Evolutionary conservation across 2,329 filamentous ascomycete species (phyloP), one percentile per base, ranked within the genome.

Genomic region (Neopestalotiopsis sp.): DNA sequence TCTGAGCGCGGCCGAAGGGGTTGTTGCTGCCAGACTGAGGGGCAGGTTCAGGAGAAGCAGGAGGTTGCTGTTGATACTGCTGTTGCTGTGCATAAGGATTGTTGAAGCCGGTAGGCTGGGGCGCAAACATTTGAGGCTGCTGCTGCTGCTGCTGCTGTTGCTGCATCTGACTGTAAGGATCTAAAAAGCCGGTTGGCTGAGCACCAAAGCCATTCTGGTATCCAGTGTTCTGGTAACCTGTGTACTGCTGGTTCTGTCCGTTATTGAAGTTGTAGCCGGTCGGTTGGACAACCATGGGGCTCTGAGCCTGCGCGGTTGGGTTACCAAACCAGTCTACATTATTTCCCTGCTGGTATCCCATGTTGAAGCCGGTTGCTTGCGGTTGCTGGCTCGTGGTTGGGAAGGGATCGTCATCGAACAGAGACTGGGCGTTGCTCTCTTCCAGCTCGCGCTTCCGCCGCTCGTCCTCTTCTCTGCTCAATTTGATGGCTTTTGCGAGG

Each of bases 271-370:
- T 67, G 73, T 84, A 92, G n/a, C 94, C 94, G 1, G 94, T 97
- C 3, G 90, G 92, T 79, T 97, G 94, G 59, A 87, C 79, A 95
- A 91, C 73, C 78, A 89, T 87, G 76, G 93, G 91, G 74, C 83
- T 89, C 75, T 90, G 91, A 69, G 95, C 34, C 6, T 28, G 24
- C 24, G 34, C 93, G 76, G 98, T 92, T 13, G 95, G 94, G 80
- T 99, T 99, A 69, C 95, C 96, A 75, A 97, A 96, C 90, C 97
- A 98, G 81, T 99, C 96, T 20, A 99, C 96, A 13, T 94, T 94
- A 68, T 92, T 92, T 78, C 97, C 95, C 82, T 99, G 96, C 83
- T 98, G 95, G 77, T 99, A 99, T 61, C 95, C 95, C 82, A 97
- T 95, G 81, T 98, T 98, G 84, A 94, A 94, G 45, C 94, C 95